Conservation (phyloP, 345 rosid genomes). For the Rubroshorea leprosula region DNA sequence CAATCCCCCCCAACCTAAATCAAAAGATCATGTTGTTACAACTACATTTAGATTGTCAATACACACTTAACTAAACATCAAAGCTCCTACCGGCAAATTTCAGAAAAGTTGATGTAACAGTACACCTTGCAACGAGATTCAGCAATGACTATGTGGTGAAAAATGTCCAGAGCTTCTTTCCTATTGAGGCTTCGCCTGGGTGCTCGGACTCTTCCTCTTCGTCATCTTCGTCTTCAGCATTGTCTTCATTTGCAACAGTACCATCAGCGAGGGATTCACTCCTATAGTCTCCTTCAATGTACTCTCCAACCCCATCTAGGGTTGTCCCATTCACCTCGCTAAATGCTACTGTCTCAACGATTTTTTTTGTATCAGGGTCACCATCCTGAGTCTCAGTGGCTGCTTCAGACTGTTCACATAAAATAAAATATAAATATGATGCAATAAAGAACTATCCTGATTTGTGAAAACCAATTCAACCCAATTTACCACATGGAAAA, state of each 20-base stretch:
- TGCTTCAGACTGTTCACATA: slow-evolving; percentile 42
- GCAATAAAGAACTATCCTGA: neutral
- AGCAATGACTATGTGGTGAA: slow-evolving; percentile 47
- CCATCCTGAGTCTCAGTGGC: slow-evolving; percentile 35
- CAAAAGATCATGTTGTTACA: slow-evolving; percentile 8
- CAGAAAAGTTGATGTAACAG: slow-evolving; percentile 19
- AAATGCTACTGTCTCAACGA: slow-evolving; percentile 32
- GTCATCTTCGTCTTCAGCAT: slow-evolving; percentile 37
- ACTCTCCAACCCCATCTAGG: slow-evolving; percentile 34
- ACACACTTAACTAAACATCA: slow-evolving; percentile 29
- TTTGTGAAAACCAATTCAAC: neutral
- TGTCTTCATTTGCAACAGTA: slow-evolving; percentile 18
- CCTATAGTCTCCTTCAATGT: slow-evolving; percentile 22
- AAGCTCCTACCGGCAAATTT: slow-evolving; percentile 33
- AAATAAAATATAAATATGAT: neutral
- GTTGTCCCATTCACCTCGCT: slow-evolving; percentile 81
- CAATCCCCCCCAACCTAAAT: slow-evolving; percentile 15
- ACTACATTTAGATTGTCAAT: slow-evolving; percentile 27
- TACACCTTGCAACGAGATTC: slow-evolving; percentile 15
- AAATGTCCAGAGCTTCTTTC: slow-evolving; percentile 93
- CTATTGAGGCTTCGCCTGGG: slow-evolving; percentile 74
- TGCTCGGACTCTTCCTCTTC: slow-evolving; percentile 55
- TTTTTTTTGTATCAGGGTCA: slow-evolving; percentile 34
- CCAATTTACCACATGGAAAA: neutral
- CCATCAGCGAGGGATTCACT: slow-evolving; percentile 24